A percentile compares a stretch with the other conserved stretches of the same genome.
Evolutionary conservation across 139 green algal genomes (phyloP).

Genomic region (Coelastrella sp.): DNA sequence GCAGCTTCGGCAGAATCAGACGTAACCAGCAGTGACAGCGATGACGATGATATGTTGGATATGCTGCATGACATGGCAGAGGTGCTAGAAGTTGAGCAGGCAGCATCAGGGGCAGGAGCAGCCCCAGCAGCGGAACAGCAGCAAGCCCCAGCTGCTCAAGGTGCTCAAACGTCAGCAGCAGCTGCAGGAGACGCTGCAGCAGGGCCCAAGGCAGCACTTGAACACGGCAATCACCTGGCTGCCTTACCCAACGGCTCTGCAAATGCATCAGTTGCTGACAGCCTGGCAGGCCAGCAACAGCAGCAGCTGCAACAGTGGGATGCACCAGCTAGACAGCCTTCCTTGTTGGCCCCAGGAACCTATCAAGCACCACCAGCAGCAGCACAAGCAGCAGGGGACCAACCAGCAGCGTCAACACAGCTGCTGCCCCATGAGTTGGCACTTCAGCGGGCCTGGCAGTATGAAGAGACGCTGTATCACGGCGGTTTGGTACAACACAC

Average conservation of each 20-base stretch:
- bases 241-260: too few relatives aligned
- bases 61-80: constrained; percentile 50
- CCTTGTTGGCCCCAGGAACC: too few relatives aligned
- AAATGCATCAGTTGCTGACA: too few relatives aligned
- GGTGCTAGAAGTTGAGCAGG: constrained; percentile 28
- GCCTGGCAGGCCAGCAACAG: not conserved
- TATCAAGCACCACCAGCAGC: not conserved
- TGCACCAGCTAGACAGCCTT: too few relatives aligned
- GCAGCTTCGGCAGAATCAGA: not conserved
- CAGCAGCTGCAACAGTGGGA: not conserved
- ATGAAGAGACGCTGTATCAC: constrained; percentile 26
- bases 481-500: not conserved
- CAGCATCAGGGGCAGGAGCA: constrained; percentile 21
- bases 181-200: constrained; percentile 2
- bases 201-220: not conserved
- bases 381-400: constrained; percentile 6
- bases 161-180: not conserved
- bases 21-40: not conserved
- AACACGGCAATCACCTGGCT: too few relatives aligned
- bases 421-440: constrained; percentile 25
- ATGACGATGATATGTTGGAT: constrained; percentile 5
- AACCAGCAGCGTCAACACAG: not conserved
- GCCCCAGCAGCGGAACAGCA: not conserved
- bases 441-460: constrained; percentile 14
- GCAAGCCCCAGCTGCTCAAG: not conserved